A percentile compares a stretch with the other conserved stretches of the same genome.
Evolutionary conservation across 2,329 filamentous ascomycete genomes (phyloP).

Genomic region (Talaromyces sp.): DNA sequence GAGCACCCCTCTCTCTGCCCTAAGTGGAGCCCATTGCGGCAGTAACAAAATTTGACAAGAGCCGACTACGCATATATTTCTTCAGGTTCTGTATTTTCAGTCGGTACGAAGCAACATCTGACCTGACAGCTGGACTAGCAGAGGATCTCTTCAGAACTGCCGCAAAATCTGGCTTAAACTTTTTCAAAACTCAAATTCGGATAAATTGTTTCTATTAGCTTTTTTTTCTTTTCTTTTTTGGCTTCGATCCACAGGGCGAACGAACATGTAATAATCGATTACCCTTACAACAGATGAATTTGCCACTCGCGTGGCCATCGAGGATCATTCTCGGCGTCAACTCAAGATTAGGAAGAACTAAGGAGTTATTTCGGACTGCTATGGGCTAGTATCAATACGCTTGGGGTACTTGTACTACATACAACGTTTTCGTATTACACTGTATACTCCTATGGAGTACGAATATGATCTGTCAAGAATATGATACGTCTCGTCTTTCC

Average conservation of each 20-base stretch:
- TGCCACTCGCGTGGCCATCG: constrained; percentile 11
- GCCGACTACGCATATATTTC: not conserved
- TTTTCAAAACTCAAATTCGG: not conserved
- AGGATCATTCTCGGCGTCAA: constrained; percentile 8
- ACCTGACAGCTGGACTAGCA: not conserved
- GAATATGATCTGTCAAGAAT: not conserved
- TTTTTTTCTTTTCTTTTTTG: not conserved
- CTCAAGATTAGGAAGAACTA: constrained; percentile 5
- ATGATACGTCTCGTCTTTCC: not conserved
- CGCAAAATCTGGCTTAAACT: not conserved
- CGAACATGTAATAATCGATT: not conserved
- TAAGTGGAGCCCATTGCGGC: not conserved
- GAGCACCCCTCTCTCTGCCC: not conserved
- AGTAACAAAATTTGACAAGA: not conserved
- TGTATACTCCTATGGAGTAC: too few relatives aligned
- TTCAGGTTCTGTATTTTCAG: not conserved
- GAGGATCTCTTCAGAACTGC: not conserved
- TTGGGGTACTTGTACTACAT: not conserved
- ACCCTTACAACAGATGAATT: not conserved
- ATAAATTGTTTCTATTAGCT: not conserved
- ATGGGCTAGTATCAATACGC: not conserved
- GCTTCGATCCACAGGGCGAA: not conserved
- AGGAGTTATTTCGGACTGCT: not conserved
- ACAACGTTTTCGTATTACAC: not conserved
- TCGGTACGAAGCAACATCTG: not conserved